Evolutionary conservation across 1,284 basidiomycete species (phyloP).

Genomic region (Meripilus lineatus): DNA sequence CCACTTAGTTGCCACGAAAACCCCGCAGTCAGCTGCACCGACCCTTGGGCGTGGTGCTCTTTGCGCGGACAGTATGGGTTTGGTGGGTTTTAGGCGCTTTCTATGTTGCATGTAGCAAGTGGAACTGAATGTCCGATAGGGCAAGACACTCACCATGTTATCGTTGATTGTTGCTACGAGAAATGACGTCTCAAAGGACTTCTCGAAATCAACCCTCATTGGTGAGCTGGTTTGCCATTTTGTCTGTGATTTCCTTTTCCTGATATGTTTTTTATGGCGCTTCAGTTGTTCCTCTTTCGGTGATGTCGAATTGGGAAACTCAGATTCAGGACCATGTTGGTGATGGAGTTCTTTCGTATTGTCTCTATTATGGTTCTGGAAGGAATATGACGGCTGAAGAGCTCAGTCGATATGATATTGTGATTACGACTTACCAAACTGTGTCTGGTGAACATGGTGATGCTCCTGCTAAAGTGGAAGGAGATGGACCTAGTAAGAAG

Average conservation of each 20-base stretch:
- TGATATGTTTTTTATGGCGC: slow-evolving; percentile 9
- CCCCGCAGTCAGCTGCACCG: slow-evolving; percentile 64
- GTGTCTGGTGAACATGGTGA: slow-evolving; percentile 48
- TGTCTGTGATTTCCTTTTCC: slow-evolving; percentile 1
- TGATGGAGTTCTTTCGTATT: slow-evolving; percentile 48
- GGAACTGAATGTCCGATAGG: slow-evolving; percentile 36
- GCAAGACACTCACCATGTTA: slow-evolving; percentile 83
- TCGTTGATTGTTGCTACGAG: slow-evolving; percentile 74
- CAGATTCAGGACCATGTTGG: slow-evolving; percentile 79
- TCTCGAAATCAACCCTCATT: slow-evolving; percentile 67
- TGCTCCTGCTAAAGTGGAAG: slow-evolving; percentile 12
- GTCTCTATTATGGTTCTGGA: slow-evolving; percentile 70
- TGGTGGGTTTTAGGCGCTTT: slow-evolving; percentile 28
- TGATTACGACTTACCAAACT: slow-evolving; percentile 89
- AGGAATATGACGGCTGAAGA: slow-evolving; percentile 56
- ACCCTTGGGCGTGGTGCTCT: slow-evolving; percentile 77
- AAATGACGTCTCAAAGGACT: slow-evolving; percentile 50
- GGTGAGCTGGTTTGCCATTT: slow-evolving; percentile 40
- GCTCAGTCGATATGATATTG: slow-evolving; percentile 68
- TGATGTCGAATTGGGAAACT: slow-evolving; percentile 89
- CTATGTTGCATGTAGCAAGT: slow-evolving; percentile 6
- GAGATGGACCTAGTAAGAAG: slow-evolving; percentile 40
- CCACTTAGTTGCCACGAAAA: slow-evolving; percentile 68
- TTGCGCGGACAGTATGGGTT: slow-evolving; percentile 87
- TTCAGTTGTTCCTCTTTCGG: slow-evolving; percentile 87